Evolutionary conservation across 1,284 basidiomycete genomes (phyloP).

Genomic region (Ustilago nuda): DNA sequence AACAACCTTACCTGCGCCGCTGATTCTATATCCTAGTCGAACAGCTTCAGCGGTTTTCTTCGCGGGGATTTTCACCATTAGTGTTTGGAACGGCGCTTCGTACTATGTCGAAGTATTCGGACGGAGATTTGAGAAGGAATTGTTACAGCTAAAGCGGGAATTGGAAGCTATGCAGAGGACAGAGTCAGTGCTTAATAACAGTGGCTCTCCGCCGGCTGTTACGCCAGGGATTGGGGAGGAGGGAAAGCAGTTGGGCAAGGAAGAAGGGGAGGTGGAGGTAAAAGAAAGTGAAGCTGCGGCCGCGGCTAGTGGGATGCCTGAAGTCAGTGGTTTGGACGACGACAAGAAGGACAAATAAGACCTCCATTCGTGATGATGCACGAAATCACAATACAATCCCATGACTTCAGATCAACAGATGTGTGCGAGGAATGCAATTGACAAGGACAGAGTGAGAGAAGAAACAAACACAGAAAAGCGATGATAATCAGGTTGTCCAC

Average conservation of each 20-base stretch:
- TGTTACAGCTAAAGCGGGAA: slow-evolving; percentile 38
- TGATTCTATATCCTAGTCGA: slow-evolving; percentile 81
- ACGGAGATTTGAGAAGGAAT: slow-evolving; percentile 57
- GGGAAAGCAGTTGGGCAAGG: slow-evolving; percentile 3
- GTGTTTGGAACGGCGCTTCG: slow-evolving; percentile 53
- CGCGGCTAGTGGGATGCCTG: slow-evolving; percentile 28
- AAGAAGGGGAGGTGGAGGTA: slow-evolving; percentile 3
- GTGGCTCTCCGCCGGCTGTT: background rate
- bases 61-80: slow-evolving; percentile 47
- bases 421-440: background rate
- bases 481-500: slow-evolving; percentile 74
- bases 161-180: slow-evolving; percentile 35
- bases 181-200: slow-evolving; percentile 18
- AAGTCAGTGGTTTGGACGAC: slow-evolving; percentile 1
- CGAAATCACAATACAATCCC: background rate
- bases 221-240: background rate
- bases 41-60: slow-evolving; percentile 82
- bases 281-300: slow-evolving; percentile 24
- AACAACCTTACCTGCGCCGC: slow-evolving; percentile 86
- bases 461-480: background rate
- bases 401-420: background rate
- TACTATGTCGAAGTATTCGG: slow-evolving; percentile 74
- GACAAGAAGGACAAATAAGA: slow-evolving; percentile 25
- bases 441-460: background rate
- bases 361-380: background rate